Percentiles rank a stretch among this genome's conserved stretches.
Conservation (phyloP, 345 rosid species). For the Brassica rapa region DNA sequence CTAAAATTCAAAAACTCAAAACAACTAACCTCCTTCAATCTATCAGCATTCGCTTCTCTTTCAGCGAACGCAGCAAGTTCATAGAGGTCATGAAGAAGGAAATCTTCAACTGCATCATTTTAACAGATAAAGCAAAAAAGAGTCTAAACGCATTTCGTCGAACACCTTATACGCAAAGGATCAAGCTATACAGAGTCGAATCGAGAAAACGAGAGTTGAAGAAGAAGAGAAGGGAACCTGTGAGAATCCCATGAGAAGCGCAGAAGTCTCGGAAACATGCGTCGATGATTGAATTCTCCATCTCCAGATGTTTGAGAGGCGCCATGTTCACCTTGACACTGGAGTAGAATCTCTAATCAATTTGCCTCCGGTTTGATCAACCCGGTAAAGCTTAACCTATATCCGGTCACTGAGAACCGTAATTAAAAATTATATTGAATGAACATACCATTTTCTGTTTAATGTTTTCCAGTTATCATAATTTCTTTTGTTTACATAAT, state of each 20-base stretch:
- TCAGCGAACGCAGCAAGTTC: slow-evolving; percentile 53
- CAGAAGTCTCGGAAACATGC: slow-evolving; percentile 59
- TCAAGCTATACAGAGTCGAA: neutral
- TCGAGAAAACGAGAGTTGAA: too few species aligned
- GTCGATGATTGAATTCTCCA: slow-evolving; percentile 53
- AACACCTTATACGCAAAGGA: slow-evolving; percentile 9
- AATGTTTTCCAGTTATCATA: too few species aligned
- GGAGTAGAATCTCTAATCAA: neutral
- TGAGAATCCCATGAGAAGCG: slow-evolving; percentile 57
- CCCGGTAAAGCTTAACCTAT: neutral
- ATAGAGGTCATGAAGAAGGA: slow-evolving; percentile 56
- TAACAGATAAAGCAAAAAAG: neutral
- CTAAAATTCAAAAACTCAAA: neutral
- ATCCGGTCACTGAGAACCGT: neutral
- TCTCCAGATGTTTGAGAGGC: slow-evolving; percentile 56
- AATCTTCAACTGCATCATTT: slow-evolving; percentile 53
- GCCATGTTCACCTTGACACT: slow-evolving; percentile 46
- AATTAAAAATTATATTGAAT: too few species aligned
- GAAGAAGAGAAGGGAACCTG: slow-evolving; percentile 42
- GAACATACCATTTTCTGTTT: too few species aligned
- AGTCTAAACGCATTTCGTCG: slow-evolving; percentile 19
- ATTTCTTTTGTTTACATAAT: too few species aligned
- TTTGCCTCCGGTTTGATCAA: neutral
- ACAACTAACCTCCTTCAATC: slow-evolving; percentile 53
- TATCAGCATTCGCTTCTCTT: slow-evolving; percentile 39